phyloP scores from a whole-genome alignment of 768 basidiomycete genomes.

The Collybia nuda region DNA sequence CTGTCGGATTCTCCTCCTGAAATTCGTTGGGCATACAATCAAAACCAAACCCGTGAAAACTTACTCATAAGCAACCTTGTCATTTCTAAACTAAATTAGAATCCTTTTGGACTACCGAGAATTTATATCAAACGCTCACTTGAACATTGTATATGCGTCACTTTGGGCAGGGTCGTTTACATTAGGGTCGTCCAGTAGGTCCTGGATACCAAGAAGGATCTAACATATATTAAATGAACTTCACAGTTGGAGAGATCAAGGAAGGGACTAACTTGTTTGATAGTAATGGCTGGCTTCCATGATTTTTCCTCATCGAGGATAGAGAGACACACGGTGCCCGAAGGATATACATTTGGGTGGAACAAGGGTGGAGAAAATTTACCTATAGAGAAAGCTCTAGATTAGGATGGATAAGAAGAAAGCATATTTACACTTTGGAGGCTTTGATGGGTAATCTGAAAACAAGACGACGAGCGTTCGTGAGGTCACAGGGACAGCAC shows the following conservation, averaged over 20 bases:
- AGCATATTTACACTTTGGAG: slow-evolving; percentile 76
- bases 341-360: slow-evolving; percentile 98
- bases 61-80: slow-evolving; percentile 90
- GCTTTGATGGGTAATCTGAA: slow-evolving; percentile 92
- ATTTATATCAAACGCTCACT: slow-evolving; percentile 53
- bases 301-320: slow-evolving; percentile 98
- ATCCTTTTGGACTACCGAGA: not conserved
- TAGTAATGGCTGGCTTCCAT: slow-evolving; percentile 98
- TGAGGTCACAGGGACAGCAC: not conserved
- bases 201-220: slow-evolving; percentile 96
- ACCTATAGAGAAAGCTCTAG: slow-evolving; percentile 46
- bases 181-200: slow-evolving; percentile 93
- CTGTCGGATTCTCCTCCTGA: slow-evolving; percentile 73
- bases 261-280: slow-evolving; percentile 77
- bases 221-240: slow-evolving; percentile 26
- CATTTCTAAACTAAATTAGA: slow-evolving; percentile 61
- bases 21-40: slow-evolving; percentile 1
- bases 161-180: slow-evolving; percentile 97
- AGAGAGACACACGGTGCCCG: slow-evolving; percentile 96
- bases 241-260: not conserved
- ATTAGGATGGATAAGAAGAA: not conserved
- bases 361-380: slow-evolving; percentile 96
- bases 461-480: slow-evolving; percentile 2
- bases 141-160: slow-evolving; percentile 98
- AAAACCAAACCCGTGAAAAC: slow-evolving; percentile 18